Percentiles rank a stretch among this genome's conserved stretches.
These are phyloP conservation scores for Candida multigemmis DNA, from an alignment of 805 yeast genomes.

Conservation along the genomic window DNA sequence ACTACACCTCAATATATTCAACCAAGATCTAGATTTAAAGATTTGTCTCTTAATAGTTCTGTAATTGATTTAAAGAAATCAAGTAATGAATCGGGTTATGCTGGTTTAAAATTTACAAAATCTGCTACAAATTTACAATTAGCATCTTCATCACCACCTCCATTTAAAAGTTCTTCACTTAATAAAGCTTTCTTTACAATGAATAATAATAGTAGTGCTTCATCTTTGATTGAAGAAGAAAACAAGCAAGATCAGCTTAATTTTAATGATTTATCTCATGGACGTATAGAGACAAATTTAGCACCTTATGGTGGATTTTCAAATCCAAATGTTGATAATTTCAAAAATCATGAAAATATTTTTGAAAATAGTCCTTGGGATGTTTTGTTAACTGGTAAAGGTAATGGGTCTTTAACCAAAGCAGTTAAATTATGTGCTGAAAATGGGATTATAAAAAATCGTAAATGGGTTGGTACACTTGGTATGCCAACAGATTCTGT, in stretches of 20 bases:
- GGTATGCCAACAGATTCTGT: conserved; percentile 88
- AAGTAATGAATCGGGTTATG: conserved; percentile 21
- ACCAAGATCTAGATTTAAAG: conserved; percentile 33
- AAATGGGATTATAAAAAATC: conserved; percentile 22
- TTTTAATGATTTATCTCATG: conserved; percentile 17
- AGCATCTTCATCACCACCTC: conserved; percentile 1
- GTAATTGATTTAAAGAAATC: conserved; percentile 26
- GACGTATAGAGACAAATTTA: conserved; percentile 23
- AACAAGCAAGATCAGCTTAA: conserved; percentile 6
- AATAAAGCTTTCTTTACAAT: no score
- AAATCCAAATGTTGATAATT: conserved; percentile 42
- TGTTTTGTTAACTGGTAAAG: conserved; percentile 58
- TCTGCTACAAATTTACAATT: conserved; percentile 15
- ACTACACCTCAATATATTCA: conserved; percentile 28
- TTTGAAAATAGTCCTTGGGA: conserved; percentile 65
- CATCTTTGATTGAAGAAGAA: conserved; percentile 24
- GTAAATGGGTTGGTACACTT: conserved; percentile 80
- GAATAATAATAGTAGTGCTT: conserved; percentile 16
- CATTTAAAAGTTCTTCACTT: not conserved
- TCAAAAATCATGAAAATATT: conserved; percentile 32
- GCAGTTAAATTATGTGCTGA: conserved; percentile 59
- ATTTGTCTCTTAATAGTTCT: conserved; percentile 16
- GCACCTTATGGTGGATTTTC: conserved; percentile 74
- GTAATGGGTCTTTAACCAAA: conserved; percentile 83
- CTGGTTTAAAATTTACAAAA: conserved; percentile 26